Base-by-base conservation (phyloP, 164 flowering plant species). In the Platanus orientalis region DNA sequence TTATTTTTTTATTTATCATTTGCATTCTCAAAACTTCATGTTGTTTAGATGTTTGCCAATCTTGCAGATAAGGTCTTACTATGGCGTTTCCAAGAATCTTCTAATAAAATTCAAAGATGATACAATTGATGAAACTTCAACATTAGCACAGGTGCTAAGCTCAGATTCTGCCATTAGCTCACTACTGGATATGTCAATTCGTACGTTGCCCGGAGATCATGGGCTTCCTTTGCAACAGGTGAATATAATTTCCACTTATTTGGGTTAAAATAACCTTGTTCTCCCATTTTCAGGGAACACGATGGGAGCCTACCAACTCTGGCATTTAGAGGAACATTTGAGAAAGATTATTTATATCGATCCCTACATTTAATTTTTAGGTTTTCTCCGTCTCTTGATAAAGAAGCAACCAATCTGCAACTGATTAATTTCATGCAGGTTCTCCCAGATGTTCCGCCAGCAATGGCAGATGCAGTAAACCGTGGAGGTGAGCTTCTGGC, bases 181-280 rank as follows among this genome's bases (percentile, higher is more conserved):
- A 55, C 69, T 75, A 78, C 79, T 90, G 55, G 94, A 93, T 73
- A 80, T 90, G 91, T 87, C 97, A 20, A 83, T 87, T 60, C 94
- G 97, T 24, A 58, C 58, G 34, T 63, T 90, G 65, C 91, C 97
- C 21, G 97, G 98, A 62, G 96, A 88, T 72, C 97, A 93, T 53
- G 94, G 83, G 39, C 83, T 88, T 61, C 97, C 98, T 39, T 72
- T 90, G 74, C 90, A 87, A 64, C 96, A 92, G 87, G 98, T 88
- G 63, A 71, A 62, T 23, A 30, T 69, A 62, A 19, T 49, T 9
- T 26, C 47, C 65, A 25, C 34, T 50, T 9, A 13, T 23, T 24
- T 7, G 25, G 30, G 21, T 51, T 21, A 21, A 23, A 21, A 6
- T 27, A 61, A 45, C 39, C 10, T 28, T 60, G 34, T 49, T 48